A percentile compares a stretch with the other conserved stretches of the same genome.
Conservation (phyloP, 1,284 basidiomycete genomes). For the Bjerkandera adusta region DNA sequence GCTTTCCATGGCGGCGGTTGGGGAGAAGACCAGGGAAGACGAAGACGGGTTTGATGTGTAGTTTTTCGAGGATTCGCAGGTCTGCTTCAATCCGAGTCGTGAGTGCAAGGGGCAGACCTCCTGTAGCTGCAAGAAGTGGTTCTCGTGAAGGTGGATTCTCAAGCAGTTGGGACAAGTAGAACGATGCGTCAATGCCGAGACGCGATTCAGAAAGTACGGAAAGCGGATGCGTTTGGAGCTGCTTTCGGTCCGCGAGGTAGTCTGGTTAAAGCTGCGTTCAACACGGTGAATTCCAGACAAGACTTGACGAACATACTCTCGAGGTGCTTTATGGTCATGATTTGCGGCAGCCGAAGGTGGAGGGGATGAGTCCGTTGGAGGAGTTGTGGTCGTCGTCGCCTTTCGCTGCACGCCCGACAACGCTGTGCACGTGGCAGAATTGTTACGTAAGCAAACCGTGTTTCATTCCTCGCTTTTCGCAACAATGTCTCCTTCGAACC, state of each 20-base stretch:
- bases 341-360: constrained; percentile 1
- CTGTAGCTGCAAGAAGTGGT: constrained; percentile 91
- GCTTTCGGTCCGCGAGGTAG: constrained; percentile 85
- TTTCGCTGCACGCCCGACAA: constrained; percentile 3
- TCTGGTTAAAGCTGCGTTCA: constrained; percentile 40
- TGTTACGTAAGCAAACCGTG: constrained; percentile 7
- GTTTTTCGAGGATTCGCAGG: constrained; percentile 86
- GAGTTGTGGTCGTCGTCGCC: constrained; percentile 14
- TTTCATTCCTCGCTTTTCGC: too few relatives aligned
- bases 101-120: constrained; percentile 87
- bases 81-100: constrained; percentile 88
- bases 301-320: constrained; percentile 40
- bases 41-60: constrained; percentile 95
- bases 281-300: constrained; percentile 2
- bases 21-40: constrained; percentile 88
- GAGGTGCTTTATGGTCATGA: constrained; percentile 57
- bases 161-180: constrained; percentile 83
- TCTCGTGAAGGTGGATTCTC: constrained; percentile 79
- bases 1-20: constrained; percentile 61
- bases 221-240: constrained; percentile 81
- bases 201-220: constrained; percentile 87
- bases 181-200: constrained; percentile 94
- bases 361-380: constrained; percentile 7
- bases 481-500: too few relatives aligned
- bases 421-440: constrained; percentile 5